A percentile compares a stretch with the other conserved stretches of the same genome.
Evolutionary conservation across 192 early-diverging fungal species (phyloP).

Genomic region (Backusella parvicylindrica): DNA sequence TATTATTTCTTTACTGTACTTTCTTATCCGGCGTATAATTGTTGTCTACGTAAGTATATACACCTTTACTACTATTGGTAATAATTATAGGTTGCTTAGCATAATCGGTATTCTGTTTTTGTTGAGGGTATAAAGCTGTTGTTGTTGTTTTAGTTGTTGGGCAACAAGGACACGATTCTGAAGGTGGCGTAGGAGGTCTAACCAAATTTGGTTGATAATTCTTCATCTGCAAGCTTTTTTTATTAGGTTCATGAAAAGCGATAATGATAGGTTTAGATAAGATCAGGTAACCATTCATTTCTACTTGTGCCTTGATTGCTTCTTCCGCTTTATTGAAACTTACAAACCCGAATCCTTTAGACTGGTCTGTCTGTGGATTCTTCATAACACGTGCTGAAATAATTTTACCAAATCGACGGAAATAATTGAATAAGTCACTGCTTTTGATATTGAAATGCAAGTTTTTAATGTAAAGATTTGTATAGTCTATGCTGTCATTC

Average conservation of each 20-base stretch:
- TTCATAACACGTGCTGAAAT: constrained; percentile 89
- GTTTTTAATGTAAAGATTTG: constrained; percentile 98
- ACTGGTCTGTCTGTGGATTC: constrained; percentile 61
- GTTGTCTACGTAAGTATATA: not conserved
- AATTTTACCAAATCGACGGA: constrained; percentile 84
- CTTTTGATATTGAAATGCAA: constrained; percentile 88
- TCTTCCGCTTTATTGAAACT: constrained; percentile 90
- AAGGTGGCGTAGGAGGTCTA: not conserved
- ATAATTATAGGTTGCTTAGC: not conserved
- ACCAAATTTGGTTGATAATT: not conserved
- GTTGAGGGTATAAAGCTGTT: too few species aligned
- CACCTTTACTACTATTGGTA: not conserved
- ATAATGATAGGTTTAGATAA: constrained; percentile 86
- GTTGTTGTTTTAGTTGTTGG: not conserved
- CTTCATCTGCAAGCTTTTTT: not conserved
- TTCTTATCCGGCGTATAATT: not conserved
- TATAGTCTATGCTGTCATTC: constrained; percentile 26
- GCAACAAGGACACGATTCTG: not conserved
- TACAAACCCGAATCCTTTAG: constrained; percentile 91
- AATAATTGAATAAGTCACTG: constrained; percentile 89
- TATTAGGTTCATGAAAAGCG: constrained; percentile 85
- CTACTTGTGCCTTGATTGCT: constrained; percentile 80
- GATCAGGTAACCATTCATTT: constrained; percentile 87
- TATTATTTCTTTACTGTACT: not conserved
- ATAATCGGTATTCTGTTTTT: not conserved